Evolutionary conservation across 192 early-diverging fungal genomes (phyloP).

Genomic region (Rhizophagus prolifer): DNA sequence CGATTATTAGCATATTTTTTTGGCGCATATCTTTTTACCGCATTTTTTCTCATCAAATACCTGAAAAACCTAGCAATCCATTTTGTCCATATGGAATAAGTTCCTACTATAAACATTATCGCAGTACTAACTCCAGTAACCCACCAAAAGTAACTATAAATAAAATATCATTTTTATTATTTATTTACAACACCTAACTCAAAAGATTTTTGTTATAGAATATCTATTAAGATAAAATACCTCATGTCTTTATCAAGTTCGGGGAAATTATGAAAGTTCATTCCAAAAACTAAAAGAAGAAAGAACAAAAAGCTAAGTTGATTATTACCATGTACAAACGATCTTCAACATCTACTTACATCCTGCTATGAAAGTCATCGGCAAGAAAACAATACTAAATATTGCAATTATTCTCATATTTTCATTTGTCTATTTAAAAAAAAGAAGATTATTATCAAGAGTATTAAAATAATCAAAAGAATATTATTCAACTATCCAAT

Average conservation of each 20-base stretch:
- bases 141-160: background rate
- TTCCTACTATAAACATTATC: background rate
- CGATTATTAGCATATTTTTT: too few relatives aligned
- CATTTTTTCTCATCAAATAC: too few relatives aligned
- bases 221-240: constrained; percentile 17
- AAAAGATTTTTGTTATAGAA: background rate
- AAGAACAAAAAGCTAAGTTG: background rate
- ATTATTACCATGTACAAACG: background rate
- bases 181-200: too few relatives aligned
- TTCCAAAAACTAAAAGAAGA: constrained; percentile 40
- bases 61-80: background rate
- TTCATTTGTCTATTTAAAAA: constrained; percentile 35
- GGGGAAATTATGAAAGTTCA: constrained; percentile 51
- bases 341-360: constrained; percentile 30
- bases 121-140: background rate
- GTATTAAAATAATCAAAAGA: background rate
- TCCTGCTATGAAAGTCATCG: constrained; percentile 58
- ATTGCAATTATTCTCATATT: constrained; percentile 40
- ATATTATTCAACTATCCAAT: background rate
- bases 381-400: constrained; percentile 49
- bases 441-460: background rate
- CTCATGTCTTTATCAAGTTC: constrained; percentile 33
- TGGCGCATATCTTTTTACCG: too few relatives aligned
- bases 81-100: background rate
- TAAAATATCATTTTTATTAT: background rate